Conservation (phyloP, 306 rosid genomes). For the Cucumis hystrix region DNA sequence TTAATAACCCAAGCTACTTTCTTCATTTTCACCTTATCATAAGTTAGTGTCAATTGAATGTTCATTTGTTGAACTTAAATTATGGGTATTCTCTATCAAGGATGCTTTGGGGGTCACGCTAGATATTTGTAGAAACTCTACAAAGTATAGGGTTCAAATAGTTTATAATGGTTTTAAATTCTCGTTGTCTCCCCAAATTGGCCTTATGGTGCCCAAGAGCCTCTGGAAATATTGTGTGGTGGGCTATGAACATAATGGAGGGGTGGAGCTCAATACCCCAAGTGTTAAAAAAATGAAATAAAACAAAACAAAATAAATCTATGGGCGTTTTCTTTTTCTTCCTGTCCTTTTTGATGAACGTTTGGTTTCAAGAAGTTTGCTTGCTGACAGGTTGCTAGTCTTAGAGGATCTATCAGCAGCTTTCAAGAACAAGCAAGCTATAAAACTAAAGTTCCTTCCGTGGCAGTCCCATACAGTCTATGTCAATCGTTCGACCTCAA, state of each 20-base stretch:
- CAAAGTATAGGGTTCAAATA: not conserved
- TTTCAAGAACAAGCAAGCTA: slow-evolving; percentile 98
- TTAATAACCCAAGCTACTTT: not conserved
- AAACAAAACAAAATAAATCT: too few relatives aligned
- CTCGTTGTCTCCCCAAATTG: not conserved
- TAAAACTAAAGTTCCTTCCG: slow-evolving; percentile 65
- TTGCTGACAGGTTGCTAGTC: slow-evolving; percentile 72
- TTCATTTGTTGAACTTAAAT: not conserved
- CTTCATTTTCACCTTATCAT: not conserved
- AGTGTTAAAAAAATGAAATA: not conserved
- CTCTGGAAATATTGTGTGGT: not conserved
- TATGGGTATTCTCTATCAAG: not conserved
- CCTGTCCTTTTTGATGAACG: not conserved
- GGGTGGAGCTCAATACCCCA: not conserved
- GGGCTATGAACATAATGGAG: not conserved
- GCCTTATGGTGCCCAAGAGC: not conserved
- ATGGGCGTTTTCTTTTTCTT: not conserved
- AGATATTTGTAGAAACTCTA: not conserved
- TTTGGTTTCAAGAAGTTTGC: not conserved
- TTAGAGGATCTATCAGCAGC: slow-evolving; percentile 91
- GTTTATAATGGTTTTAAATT: not conserved
- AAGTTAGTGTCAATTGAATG: not conserved
- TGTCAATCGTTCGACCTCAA: slow-evolving; percentile 67
- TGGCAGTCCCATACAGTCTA: slow-evolving; percentile 46
- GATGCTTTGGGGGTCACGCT: not conserved